Conservation (phyloP, 306 rosid genomes). For the Morella rubra region DNA sequence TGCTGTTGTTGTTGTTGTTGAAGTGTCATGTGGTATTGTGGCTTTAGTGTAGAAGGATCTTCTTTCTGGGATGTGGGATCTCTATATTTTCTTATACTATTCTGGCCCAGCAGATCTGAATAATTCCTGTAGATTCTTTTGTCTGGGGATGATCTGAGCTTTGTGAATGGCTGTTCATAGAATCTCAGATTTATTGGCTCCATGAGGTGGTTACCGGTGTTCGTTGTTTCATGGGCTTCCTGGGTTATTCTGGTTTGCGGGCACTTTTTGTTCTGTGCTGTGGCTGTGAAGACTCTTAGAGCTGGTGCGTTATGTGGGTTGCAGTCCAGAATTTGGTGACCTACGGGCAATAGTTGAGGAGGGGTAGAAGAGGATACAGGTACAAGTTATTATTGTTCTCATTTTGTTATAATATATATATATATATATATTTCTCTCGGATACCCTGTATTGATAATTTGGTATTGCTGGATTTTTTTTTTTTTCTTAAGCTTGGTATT, state of each 20-base stretch:
- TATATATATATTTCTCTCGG: not conserved
- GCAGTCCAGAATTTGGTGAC: constrained; percentile 10
- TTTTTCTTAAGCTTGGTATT: too few species aligned
- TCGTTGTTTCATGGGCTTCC: constrained; percentile 20
- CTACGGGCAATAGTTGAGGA: constrained; percentile 13
- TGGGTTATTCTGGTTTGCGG: constrained; percentile 10
- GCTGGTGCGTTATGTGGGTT: constrained; percentile 15
- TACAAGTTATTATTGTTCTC: constrained; percentile 28
- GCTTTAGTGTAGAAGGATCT: constrained; percentile 28
- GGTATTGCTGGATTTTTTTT: constrained; percentile 2
- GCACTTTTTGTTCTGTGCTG: not conserved
- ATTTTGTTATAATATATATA: too few species aligned
- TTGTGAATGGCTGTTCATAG: constrained; percentile 29
- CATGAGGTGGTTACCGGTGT: not conserved
- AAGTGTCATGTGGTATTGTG: not conserved
- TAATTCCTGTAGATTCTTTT: constrained; percentile 16
- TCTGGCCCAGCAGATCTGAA: constrained; percentile 49
- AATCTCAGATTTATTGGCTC: constrained; percentile 20
- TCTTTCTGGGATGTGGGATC: constrained; percentile 39
- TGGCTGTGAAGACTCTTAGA: constrained; percentile 13
- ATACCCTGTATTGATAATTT: not conserved
- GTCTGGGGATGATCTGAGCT: constrained; percentile 24
- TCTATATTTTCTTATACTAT: constrained; percentile 34
- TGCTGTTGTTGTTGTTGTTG: constrained; percentile 23
- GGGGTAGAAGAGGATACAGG: constrained; percentile 15